A percentile compares a stretch with the other conserved stretches of the same genome.
phyloP scores from a whole-genome alignment of 73 alveolate species.

The Paramecium pentaurelia region DNA sequence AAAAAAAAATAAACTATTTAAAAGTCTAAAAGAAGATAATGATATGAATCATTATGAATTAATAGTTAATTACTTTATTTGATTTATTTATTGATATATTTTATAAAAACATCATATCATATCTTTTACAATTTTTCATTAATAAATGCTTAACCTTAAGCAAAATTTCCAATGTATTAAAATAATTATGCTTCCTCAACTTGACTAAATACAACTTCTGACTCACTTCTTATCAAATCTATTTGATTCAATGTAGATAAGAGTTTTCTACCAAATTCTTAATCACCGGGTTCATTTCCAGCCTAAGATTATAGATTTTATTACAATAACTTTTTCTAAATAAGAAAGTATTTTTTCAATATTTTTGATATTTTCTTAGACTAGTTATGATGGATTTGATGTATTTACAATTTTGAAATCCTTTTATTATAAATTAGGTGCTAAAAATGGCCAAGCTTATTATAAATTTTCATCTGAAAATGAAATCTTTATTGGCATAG shows the following conservation, averaged over 20 bases:
- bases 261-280: slow-evolving; percentile 44
- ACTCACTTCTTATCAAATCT: neutral
- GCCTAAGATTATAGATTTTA: neutral
- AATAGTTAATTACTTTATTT: no score
- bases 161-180: neutral
- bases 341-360: neutral
- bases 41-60: neutral
- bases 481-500: neutral
- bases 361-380: neutral
- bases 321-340: slow-evolving; percentile 14
- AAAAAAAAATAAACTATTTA: no score
- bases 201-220: neutral
- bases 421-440: neutral
- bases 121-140: slow-evolving; percentile 4
- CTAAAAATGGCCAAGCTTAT: slow-evolving; percentile 20
- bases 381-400: neutral
- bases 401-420: slow-evolving; percentile 19
- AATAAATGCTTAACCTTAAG: neutral
- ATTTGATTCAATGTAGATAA: slow-evolving; percentile 10
- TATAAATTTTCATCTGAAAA: neutral
- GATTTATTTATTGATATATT: neutral
- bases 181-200: slow-evolving; percentile 12
- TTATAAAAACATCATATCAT: neutral
- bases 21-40: neutral
- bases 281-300: slow-evolving; percentile 21